Conservation (phyloP, 257 asterid species). For the Handroanthus guayacan region DNA sequence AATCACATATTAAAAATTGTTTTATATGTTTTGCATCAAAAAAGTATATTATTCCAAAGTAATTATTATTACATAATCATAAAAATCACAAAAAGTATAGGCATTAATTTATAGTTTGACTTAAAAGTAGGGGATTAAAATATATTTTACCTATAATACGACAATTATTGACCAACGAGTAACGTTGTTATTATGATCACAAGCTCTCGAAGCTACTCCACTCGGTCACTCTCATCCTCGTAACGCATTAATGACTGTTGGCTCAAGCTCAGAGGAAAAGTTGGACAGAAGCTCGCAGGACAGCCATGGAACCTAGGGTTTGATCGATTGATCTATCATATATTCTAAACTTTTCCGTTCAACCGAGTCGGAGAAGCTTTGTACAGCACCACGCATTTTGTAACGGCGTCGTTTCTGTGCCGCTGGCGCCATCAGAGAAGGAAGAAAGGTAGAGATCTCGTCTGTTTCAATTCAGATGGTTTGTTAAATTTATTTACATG, state of each 20-base stretch:
- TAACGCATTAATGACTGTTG: constrained; percentile 41
- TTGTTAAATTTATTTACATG: constrained; percentile 10
- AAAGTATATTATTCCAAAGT: too few species aligned
- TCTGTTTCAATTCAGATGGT: constrained; percentile 22
- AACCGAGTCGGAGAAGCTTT: constrained; percentile 26
- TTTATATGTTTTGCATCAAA: too few species aligned
- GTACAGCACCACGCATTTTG: constrained; percentile 16
- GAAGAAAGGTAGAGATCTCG: constrained; percentile 37
- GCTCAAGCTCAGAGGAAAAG: constrained; percentile 20
- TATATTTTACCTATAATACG: too few species aligned
- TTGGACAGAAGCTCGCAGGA: constrained; percentile 19
- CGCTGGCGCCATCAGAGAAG: constrained; percentile 29
- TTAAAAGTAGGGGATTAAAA: too few species aligned
- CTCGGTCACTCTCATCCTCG: constrained; percentile 31
- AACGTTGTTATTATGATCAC: constrained; percentile 49
- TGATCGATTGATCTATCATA: constrained; percentile 7
- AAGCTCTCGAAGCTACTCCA: constrained; percentile 40
- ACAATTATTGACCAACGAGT: constrained; percentile 24
- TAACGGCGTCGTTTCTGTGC: constrained; percentile 31
- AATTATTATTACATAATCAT: too few species aligned
- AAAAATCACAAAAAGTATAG: too few species aligned
- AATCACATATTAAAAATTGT: too few species aligned
- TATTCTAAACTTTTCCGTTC: constrained; percentile 1
- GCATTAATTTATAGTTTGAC: too few species aligned
- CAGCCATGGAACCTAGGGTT: constrained; percentile 37